Evolutionary conservation across 352 stramenopile species (phyloP).

Genomic region (Salisapilia sapeloensis): DNA sequence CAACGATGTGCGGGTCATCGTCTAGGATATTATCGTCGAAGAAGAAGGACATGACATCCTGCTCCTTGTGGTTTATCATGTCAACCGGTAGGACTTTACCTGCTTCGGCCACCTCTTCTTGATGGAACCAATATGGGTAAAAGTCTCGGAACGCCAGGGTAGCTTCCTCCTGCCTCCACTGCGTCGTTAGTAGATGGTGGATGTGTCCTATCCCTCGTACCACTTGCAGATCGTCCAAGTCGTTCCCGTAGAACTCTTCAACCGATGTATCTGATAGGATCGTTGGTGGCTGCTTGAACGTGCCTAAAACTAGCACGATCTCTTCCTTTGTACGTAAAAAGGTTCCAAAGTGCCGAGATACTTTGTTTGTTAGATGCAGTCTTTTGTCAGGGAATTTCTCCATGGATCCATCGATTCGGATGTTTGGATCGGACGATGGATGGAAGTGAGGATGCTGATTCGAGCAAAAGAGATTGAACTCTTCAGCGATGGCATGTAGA

Average conservation of each 20-base stretch:
- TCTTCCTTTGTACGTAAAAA: constrained; percentile 12
- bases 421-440: too few species aligned
- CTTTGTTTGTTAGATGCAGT: too few species aligned
- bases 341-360: not conserved
- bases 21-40: constrained; percentile 71
- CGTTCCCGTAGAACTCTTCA: constrained; percentile 1
- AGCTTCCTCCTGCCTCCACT: constrained; percentile 24
- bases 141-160: constrained; percentile 63
- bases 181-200: constrained; percentile 23
- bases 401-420: constrained; percentile 16
- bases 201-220: constrained; percentile 22
- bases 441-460: constrained; percentile 42
- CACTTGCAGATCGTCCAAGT: constrained; percentile 7
- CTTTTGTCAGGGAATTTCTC: constrained; percentile 25
- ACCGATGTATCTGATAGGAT: constrained; percentile 17
- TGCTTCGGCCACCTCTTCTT: constrained; percentile 21
- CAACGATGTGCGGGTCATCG: constrained; percentile 56
- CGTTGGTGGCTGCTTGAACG: constrained; percentile 9
- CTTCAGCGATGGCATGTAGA: constrained; percentile 36
- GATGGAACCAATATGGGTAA: constrained; percentile 53
- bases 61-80: constrained; percentile 6
- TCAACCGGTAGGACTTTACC: constrained; percentile 47
- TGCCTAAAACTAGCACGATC: constrained; percentile 52
- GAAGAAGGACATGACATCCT: constrained; percentile 27
- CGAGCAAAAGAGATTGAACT: constrained; percentile 70